Evolutionary conservation across 2,329 filamentous ascomycete species (phyloP).

Genomic region (Paracorniculantispora psalliotae): DNA sequence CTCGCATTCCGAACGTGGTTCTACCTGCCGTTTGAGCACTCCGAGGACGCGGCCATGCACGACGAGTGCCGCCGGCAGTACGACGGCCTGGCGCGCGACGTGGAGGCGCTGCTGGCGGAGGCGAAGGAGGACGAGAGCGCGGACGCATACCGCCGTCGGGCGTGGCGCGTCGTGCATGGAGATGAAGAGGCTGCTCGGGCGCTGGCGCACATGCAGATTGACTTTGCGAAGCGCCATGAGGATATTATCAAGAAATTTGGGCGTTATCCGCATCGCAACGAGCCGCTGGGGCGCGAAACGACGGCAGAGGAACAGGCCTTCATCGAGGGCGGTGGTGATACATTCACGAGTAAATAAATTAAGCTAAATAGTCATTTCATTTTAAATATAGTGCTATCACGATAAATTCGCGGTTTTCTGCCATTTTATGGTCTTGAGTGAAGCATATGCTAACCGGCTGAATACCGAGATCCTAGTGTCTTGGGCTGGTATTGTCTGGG

Average conservation of each 20-base stretch:
- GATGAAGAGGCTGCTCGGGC: conserved; percentile 23
- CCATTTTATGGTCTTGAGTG: no score
- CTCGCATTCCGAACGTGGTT: conserved; percentile 49
- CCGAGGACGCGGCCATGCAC: conserved; percentile 45
- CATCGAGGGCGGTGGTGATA: conserved; percentile 40
- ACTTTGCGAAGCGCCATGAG: conserved; percentile 41
- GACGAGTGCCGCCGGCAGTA: conserved; percentile 30
- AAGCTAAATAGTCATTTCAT: no score
- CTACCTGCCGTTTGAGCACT: conserved; percentile 56
- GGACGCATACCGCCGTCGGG: conserved; percentile 24
- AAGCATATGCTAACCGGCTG: no score
- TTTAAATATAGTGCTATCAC: no score
- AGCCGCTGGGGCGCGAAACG: conserved; percentile 40
- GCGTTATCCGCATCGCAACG: conserved; percentile 55
- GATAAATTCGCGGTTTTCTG: no score
- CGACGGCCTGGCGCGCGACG: conserved; percentile 27
- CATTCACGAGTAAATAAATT: conserved; percentile 24
- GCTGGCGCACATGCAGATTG: conserved; percentile 20
- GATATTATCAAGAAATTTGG: conserved; percentile 50
- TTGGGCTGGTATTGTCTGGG: no score
- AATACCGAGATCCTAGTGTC: no score
- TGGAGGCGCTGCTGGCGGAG: conserved; percentile 26
- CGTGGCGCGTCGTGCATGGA: conserved; percentile 23
- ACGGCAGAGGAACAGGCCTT: conserved; percentile 48
- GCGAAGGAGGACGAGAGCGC: conserved; percentile 17